Evolutionary conservation across 2,329 filamentous ascomycete genomes (phyloP), one percentile per base, ranked within the genome.

Genomic region (Penicillium sp.): DNA sequence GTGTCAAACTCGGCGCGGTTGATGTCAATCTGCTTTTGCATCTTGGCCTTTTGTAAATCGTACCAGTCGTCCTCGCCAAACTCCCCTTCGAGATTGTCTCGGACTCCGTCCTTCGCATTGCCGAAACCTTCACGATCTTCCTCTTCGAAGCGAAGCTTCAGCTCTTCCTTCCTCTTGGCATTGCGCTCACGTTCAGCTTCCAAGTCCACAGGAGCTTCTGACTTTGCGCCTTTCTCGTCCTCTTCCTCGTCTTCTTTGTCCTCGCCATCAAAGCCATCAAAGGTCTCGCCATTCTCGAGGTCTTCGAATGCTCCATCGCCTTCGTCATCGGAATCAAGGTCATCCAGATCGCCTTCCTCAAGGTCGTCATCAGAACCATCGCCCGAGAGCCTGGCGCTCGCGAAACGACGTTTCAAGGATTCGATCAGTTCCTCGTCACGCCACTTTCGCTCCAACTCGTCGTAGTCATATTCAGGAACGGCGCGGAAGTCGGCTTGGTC

Each of bases 1-100:
- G 84, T 83, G 62, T 92, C 90, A 60, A 95, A 96, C 68, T 97
- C 95, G 53, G 90, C 85, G 67, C 91, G 90, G 76, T 99, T 99
- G 83, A 99, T 96, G 66, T 95, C 89, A 58, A 94, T 82, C 72
- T 99, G 94, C 75, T 96, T 96, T 74, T 96, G 89, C 53, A 99
- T 86, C 70, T 88, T 82, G 29, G 94, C 90, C 76, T 99, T 99
- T 70, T 99, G 94, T 26, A 89, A 85, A 68, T 97, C 94, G 70
- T 99, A 99, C 95, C 95, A 99, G 51, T 99, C 90, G 69, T 99
- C 94, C 73, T 99, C 94, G 47, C 92, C 94, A 65, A 95, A 97
- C 53, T 84, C 78, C 48, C 93, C 85, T 6, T 85, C 79, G 3
- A 81, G 81, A 31, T 81, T 86, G 28, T 83, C 85, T 60, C 88